Conservation (phyloP, 177 flowering plant genomes). For the Tripterygium wilfordii region DNA sequence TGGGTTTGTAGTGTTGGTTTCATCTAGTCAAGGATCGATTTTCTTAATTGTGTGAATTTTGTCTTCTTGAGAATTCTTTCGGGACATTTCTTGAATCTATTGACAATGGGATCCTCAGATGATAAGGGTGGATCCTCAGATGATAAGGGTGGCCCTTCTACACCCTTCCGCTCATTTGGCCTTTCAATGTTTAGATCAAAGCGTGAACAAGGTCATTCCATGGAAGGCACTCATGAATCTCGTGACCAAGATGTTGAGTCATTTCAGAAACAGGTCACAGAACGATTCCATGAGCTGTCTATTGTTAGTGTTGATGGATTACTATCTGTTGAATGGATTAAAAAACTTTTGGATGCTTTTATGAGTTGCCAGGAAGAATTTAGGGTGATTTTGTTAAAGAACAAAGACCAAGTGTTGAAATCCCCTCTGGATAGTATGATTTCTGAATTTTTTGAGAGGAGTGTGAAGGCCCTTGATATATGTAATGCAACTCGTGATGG, state of each 20-base stretch:
- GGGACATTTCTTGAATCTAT: not conserved
- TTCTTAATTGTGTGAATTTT: not conserved
- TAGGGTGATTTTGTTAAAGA: conserved; percentile 17
- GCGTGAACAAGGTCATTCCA: conserved; percentile 34
- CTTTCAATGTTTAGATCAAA: conserved; percentile 28
- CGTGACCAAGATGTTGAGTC: conserved; percentile 16
- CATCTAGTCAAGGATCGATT: no score
- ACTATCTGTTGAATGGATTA: conserved; percentile 36
- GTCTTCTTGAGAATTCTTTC: not conserved
- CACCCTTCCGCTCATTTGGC: conserved; percentile 27
- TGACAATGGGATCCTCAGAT: conserved; percentile 31
- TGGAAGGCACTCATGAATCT: conserved; percentile 23
- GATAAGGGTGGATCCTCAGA: no score
- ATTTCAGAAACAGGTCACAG: conserved; percentile 23
- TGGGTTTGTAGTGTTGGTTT: no score
- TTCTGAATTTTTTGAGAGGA: conserved; percentile 35
- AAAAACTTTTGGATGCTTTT: conserved; percentile 30
- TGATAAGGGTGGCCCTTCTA: conserved; percentile 21
- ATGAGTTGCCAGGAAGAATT: conserved; percentile 37
- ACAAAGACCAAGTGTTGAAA: conserved; percentile 16
- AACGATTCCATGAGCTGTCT: conserved; percentile 27
- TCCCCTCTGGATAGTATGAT: conserved; percentile 30
- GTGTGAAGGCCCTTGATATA: conserved; percentile 47
- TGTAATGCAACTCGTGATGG: conserved; percentile 54
- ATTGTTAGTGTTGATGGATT: conserved; percentile 21